A percentile compares a stretch with the other conserved stretches of the same genome.
Evolutionary conservation across 768 basidiomycete species (phyloP).

Genomic region (Amanita fuliginea): DNA sequence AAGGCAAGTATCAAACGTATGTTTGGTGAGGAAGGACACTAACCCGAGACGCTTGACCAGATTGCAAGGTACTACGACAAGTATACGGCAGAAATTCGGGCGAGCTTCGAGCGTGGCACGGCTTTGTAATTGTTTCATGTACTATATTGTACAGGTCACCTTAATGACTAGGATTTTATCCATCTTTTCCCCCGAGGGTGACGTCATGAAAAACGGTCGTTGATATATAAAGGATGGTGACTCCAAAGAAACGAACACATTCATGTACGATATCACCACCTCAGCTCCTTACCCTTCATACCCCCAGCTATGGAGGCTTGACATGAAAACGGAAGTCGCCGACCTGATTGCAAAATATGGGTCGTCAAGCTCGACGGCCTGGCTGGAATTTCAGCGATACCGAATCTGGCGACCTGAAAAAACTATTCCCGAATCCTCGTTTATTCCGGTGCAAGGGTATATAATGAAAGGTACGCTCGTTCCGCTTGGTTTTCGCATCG

Average conservation of each 20-base stretch:
- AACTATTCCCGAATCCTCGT: conserved; percentile 26
- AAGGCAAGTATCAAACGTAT: conserved; percentile 41
- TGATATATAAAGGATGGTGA: not conserved
- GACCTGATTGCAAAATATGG: conserved; percentile 55
- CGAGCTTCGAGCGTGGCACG: conserved; percentile 96
- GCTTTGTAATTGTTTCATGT: conserved; percentile 42
- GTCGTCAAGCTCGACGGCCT: conserved; percentile 58
- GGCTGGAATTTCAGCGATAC: conserved; percentile 53
- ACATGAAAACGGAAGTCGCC: conserved; percentile 22
- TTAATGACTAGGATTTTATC: not conserved
- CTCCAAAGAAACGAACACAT: not conserved
- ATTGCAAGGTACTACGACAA: conserved; percentile 95
- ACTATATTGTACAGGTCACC: not conserved
- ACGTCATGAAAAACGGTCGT: not conserved
- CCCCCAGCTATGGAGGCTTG: not conserved
- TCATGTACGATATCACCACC: not conserved
- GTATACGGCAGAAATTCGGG: conserved; percentile 91
- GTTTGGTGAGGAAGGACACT: not conserved
- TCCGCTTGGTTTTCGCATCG: not conserved
- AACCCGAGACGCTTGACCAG: conserved; percentile 23
- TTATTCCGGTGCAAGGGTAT: conserved; percentile 47
- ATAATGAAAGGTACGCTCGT: conserved; percentile 23
- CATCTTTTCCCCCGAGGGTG: not conserved
- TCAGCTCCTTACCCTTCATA: not conserved
- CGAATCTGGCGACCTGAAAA: conserved; percentile 31